These are phyloP conservation scores for Diaporthe vaccinii DNA, from an alignment of 2,329 filamentous ascomycete genomes.

Conservation along the genomic window DNA sequence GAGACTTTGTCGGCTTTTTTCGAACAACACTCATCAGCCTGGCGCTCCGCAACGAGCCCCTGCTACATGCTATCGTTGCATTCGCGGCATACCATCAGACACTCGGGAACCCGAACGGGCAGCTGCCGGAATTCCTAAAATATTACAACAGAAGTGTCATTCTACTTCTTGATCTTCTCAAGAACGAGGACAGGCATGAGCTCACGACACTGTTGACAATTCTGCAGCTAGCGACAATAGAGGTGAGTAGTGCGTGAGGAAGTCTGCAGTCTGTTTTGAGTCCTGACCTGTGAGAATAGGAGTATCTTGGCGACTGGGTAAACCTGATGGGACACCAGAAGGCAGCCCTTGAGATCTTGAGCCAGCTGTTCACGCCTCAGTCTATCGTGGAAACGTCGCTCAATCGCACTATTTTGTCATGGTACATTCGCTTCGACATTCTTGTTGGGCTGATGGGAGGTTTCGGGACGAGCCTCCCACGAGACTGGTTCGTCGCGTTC, in stretches of 20 bases:
- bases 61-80: constrained; percentile 88
- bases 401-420: constrained; percentile 81
- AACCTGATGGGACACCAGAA: constrained; percentile 94
- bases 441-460: constrained; percentile 87
- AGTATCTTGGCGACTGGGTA: constrained; percentile 95
- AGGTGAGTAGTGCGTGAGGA: constrained; percentile 66
- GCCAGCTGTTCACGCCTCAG: constrained; percentile 81
- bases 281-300: constrained; percentile 63
- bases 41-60: constrained; percentile 80
- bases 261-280: constrained; percentile 45
- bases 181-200: constrained; percentile 77
- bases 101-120: constrained; percentile 76
- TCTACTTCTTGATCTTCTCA: constrained; percentile 78
- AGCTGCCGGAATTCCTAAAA: constrained; percentile 84
- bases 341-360: constrained; percentile 86
- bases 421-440: constrained; percentile 92
- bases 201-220: constrained; percentile 87
- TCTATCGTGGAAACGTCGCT: constrained; percentile 79
- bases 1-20: constrained; percentile 80
- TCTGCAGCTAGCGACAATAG: constrained; percentile 91
- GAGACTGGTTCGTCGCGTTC: constrained; percentile 81
- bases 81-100: constrained; percentile 92
- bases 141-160: constrained; percentile 93
- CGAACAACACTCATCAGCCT: constrained; percentile 77
- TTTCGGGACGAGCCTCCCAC: constrained; percentile 78